phyloP scores from a whole-genome alignment of 768 basidiomycete species.

The Boletus bicolor region DNA sequence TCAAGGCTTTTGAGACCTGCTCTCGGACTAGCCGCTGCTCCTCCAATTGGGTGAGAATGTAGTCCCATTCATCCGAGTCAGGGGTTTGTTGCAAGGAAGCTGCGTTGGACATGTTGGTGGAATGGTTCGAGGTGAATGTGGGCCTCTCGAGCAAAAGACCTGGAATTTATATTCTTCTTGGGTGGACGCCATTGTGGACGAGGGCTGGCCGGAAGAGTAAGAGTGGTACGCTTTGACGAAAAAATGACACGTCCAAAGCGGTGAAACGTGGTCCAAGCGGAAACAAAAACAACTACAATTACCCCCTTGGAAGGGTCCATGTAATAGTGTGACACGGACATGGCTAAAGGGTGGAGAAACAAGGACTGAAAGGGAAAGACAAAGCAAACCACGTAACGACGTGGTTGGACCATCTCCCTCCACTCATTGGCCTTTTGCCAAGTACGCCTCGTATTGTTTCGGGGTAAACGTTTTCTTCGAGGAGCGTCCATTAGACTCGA shows the following conservation, averaged over 20 bases:
- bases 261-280: constrained; percentile 5
- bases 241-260: background rate
- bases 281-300: constrained; percentile 1
- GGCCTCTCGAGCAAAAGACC: background rate
- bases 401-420: background rate
- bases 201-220: background rate
- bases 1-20: constrained; percentile 2
- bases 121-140: background rate
- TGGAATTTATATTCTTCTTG: constrained; percentile 10
- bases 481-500: background rate
- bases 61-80: background rate
- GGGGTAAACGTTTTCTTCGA: constrained; percentile 73
- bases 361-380: background rate
- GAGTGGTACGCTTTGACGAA: background rate
- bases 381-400: background rate
- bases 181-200: constrained; percentile 3
- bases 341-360: constrained; percentile 4
- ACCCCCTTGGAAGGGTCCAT: background rate
- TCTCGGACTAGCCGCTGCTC: background rate
- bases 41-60: background rate
- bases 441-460: constrained; percentile 55
- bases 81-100: background rate
- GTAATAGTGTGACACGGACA: background rate
- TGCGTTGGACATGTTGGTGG: constrained; percentile 5
- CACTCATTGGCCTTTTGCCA: constrained; percentile 32